Percentiles rank a stretch among this genome's conserved stretches.
Conservation (phyloP, 192 early-diverging fungal genomes). For the Coemansia aciculifera region DNA sequence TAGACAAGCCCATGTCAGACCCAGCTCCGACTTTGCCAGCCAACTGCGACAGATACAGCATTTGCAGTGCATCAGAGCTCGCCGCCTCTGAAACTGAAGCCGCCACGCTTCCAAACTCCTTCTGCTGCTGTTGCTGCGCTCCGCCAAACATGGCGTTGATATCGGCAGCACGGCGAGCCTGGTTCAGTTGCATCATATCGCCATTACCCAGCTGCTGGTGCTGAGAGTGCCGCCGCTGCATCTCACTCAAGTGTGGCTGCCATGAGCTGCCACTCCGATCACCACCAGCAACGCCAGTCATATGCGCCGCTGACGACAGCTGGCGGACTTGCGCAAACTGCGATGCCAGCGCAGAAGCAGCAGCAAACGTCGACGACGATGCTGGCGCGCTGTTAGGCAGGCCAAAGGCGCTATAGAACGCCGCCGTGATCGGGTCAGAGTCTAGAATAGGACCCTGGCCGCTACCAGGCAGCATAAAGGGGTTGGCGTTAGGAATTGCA, state of each 20-base stretch:
- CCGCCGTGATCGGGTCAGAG: constrained; percentile 42
- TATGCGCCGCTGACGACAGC: constrained; percentile 18
- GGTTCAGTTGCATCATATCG: constrained; percentile 1
- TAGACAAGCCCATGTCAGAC: constrained; percentile 15
- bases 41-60: constrained; percentile 51
- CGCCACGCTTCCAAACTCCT: background rate
- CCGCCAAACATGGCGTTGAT: background rate
- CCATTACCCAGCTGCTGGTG: constrained; percentile 6
- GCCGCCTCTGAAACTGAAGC: background rate
- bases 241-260: background rate
- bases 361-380: constrained; percentile 13
- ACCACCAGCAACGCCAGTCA: background rate
- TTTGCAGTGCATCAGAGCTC: constrained; percentile 43
- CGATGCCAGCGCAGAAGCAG: constrained; percentile 19
- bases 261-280: constrained; percentile 1
- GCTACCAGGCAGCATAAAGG: constrained; percentile 54
- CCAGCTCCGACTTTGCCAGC: constrained; percentile 36
- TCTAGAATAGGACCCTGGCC: constrained; percentile 40
- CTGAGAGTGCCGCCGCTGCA: constrained; percentile 3
- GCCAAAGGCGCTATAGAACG: constrained; percentile 54
- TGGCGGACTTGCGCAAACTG: constrained; percentile 34
- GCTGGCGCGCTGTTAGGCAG: constrained; percentile 19
- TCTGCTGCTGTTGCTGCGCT: constrained; percentile 7
- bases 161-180: background rate
- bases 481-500: constrained; percentile 45